phyloP scores from a whole-genome alignment of 2,329 filamentous ascomycete genomes.

The Taxawa tesnikishii region DNA sequence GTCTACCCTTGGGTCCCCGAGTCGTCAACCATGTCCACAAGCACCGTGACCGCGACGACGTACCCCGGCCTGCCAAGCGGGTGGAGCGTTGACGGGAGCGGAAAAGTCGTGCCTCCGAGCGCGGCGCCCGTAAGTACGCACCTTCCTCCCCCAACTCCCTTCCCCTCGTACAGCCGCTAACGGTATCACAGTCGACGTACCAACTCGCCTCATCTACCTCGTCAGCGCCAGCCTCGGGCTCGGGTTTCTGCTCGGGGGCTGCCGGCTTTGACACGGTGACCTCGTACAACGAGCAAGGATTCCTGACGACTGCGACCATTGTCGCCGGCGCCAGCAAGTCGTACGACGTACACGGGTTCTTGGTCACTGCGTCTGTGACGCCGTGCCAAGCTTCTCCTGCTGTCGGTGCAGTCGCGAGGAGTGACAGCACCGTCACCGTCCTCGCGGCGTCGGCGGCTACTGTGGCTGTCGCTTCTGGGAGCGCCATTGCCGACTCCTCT shows the following conservation, averaged over 20 bases:
- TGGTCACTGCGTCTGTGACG: constrained; percentile 12
- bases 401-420: background rate
- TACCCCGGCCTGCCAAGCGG: constrained; percentile 57
- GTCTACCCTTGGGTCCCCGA: constrained; percentile 25
- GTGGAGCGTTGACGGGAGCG: constrained; percentile 63
- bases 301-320: constrained; percentile 33
- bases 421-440: background rate
- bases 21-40: constrained; percentile 31
- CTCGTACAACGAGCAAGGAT: constrained; percentile 36
- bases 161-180: constrained; percentile 13
- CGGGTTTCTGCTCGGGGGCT: constrained; percentile 30
- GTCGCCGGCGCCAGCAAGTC: constrained; percentile 25
- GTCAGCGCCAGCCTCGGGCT: constrained; percentile 30
- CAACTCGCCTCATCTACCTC: constrained; percentile 40
- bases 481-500: background rate
- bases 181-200: constrained; percentile 33
- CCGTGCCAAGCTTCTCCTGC: background rate
- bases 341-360: constrained; percentile 34
- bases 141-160: constrained; percentile 12
- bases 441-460: too few species aligned
- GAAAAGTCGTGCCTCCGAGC: constrained; percentile 65
- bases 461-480: background rate
- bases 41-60: constrained; percentile 23
- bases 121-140: constrained; percentile 55
- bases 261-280: constrained; percentile 32